phyloP scores from a whole-genome alignment of 176 grass and related monocot genomes.

The Musa beccarii region DNA sequence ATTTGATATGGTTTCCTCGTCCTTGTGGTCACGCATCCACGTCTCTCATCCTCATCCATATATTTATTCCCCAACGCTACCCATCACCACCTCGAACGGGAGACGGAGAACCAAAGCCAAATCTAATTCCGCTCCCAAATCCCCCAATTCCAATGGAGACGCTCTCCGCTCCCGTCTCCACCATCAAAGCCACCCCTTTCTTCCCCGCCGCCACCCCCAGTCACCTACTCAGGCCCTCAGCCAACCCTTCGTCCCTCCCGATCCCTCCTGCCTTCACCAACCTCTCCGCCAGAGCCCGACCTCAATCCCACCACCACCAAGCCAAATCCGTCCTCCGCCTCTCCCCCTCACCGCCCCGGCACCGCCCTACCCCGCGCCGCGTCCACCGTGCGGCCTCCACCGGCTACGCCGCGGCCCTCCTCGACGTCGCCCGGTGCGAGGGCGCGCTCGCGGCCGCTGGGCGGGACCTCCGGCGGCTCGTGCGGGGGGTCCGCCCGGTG shows the following conservation, averaged over 20 bases:
- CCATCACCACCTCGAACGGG: not conserved
- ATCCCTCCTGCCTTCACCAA: not conserved
- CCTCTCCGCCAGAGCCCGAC: not conserved
- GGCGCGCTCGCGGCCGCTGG: slow-evolving; percentile 15
- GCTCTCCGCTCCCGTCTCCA: not conserved
- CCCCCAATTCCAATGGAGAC: not conserved
- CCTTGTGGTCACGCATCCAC: no score
- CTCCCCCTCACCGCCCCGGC: not conserved
- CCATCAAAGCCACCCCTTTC: not conserved
- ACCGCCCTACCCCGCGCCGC: not conserved
- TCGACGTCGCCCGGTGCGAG: slow-evolving; percentile 23
- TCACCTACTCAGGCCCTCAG: not conserved
- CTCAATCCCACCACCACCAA: not conserved
- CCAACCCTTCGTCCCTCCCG: not conserved
- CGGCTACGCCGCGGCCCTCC: slow-evolving; percentile 38
- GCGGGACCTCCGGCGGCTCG: slow-evolving; percentile 16
- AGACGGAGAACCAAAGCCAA: no score
- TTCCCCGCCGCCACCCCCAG: not conserved
- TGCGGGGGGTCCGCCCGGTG: slow-evolving; percentile 2
- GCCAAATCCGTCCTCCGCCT: not conserved
- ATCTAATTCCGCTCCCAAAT: not conserved
- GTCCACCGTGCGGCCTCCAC: slow-evolving; percentile 26
- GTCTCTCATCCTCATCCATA: not conserved
- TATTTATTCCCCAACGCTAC: not conserved
- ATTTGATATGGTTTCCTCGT: no score